A percentile compares a stretch with the other conserved stretches of the same genome.
phyloP scores from a whole-genome alignment of 2,329 filamentous ascomycete species.

The Phialophora verrucosa region DNA sequence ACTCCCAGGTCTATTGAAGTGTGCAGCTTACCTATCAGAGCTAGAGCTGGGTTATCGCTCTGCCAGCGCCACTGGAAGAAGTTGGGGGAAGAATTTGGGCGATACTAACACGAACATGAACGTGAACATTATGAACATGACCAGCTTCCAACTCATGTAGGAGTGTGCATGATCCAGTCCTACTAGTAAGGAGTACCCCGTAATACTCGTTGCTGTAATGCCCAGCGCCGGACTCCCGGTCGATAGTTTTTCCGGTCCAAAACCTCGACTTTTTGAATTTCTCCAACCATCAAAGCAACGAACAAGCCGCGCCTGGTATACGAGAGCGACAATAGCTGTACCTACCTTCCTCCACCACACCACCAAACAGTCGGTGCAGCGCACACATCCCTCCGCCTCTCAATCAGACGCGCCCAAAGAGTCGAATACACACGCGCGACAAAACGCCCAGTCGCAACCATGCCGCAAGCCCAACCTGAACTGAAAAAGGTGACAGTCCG shows the following conservation, averaged over 20 bases:
- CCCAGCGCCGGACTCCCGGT: too few species aligned
- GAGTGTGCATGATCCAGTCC: background rate
- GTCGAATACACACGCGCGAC: background rate
- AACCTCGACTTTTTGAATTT: slow-evolving; percentile 7
- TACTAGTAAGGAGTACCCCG: too few species aligned
- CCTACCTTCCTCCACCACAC: background rate
- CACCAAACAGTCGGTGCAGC: background rate
- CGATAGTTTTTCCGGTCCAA: background rate
- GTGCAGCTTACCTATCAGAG: background rate
- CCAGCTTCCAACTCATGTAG: too few species aligned
- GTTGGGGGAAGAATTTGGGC: too few species aligned
- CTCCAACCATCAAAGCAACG: background rate
- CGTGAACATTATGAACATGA: too few species aligned
- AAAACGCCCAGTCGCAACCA: slow-evolving; percentile 47
- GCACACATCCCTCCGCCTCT: background rate
- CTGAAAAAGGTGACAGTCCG: slow-evolving; percentile 80
- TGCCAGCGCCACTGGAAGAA: background rate
- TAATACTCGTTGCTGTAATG: too few species aligned
- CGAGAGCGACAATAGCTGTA: background rate
- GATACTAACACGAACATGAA: too few species aligned
- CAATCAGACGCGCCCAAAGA: background rate
- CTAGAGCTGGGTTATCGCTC: background rate
- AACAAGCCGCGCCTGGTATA: background rate
- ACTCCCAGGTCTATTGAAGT: background rate
- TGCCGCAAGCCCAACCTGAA: slow-evolving; percentile 99